These are phyloP conservation scores for Aspergillus ellipticus DNA, from an alignment of 495 filamentous ascomycete genomes.

Conservation along the genomic window DNA sequence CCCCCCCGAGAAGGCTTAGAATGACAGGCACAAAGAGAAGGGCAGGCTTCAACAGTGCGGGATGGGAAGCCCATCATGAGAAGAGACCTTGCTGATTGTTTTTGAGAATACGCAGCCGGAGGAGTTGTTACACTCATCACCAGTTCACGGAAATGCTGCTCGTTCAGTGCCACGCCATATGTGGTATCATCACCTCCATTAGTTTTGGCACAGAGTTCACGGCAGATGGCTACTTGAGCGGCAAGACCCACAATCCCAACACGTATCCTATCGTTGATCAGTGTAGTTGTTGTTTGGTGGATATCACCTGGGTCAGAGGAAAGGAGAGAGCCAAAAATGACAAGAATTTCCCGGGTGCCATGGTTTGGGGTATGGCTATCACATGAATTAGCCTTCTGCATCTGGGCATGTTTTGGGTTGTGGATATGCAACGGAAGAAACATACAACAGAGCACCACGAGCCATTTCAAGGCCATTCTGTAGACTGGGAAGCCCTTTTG, in stretches of 20 bases:
- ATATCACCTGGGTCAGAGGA: conserved; percentile 94
- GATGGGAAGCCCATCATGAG: conserved; percentile 99
- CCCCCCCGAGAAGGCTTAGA: conserved; percentile 79
- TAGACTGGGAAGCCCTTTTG: conserved; percentile 81
- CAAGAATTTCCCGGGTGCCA: conserved; percentile 85
- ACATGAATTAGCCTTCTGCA: conserved; percentile 16
- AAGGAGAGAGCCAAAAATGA: conserved; percentile 87
- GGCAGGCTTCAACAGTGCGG: conserved; percentile 68
- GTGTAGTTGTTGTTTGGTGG: conserved; percentile 74
- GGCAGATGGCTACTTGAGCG: conserved; percentile 88
- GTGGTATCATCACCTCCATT: conserved; percentile 71
- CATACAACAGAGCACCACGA: conserved; percentile 77
- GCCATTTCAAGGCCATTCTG: conserved; percentile 97
- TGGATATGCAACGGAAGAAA: conserved; percentile 11
- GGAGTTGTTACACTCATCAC: conserved; percentile 85
- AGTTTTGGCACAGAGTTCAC: conserved; percentile 79
- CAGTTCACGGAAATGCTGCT: conserved; percentile 85
- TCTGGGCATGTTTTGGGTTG: neutral
- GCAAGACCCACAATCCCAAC: conserved; percentile 85
- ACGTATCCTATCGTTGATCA: conserved; percentile 76
- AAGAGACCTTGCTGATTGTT: conserved; percentile 67
- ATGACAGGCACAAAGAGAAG: conserved; percentile 90
- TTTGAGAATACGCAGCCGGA: conserved; percentile 68
- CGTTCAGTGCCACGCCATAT: conserved; percentile 83
- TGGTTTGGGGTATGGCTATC: conserved; percentile 82